A percentile compares a stretch with the other conserved stretches of the same genome.
phyloP scores from a whole-genome alignment of 768 basidiomycete species.

The Serpula lacrymans region DNA sequence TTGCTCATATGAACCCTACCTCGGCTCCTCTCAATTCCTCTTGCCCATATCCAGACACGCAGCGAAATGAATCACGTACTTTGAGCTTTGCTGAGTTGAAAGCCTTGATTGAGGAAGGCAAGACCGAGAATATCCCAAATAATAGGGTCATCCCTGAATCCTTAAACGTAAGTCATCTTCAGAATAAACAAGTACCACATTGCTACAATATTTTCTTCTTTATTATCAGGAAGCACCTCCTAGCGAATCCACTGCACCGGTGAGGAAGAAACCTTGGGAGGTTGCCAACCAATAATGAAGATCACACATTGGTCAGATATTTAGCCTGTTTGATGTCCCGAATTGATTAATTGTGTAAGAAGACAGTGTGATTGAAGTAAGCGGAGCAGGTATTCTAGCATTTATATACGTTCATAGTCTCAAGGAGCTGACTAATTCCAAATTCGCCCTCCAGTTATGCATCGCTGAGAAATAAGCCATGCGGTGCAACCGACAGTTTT shows the following conservation, averaged over 20 bases:
- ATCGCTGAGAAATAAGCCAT: too few relatives aligned
- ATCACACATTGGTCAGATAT: too few relatives aligned
- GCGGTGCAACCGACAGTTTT: too few relatives aligned
- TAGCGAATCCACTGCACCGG: conserved; percentile 48
- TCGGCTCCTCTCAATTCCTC: conserved; percentile 3
- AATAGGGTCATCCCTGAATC: conserved; percentile 69
- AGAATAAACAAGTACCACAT: conserved; percentile 5
- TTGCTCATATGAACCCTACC: conserved; percentile 1
- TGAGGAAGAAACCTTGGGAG: conserved; percentile 74
- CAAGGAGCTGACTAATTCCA: background rate
- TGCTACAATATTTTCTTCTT: conserved; percentile 2
- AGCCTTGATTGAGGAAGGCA: conserved; percentile 66
- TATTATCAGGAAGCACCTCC: conserved; percentile 47
- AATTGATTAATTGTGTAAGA: too few relatives aligned
- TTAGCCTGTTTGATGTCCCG: too few relatives aligned
- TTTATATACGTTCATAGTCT: too few relatives aligned
- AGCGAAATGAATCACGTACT: conserved; percentile 35
- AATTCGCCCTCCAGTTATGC: background rate
- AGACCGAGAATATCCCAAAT: conserved; percentile 71
- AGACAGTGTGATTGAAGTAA: too few relatives aligned
- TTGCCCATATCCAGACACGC: conserved; percentile 6
- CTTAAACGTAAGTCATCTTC: conserved; percentile 50
- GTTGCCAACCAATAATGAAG: too few relatives aligned
- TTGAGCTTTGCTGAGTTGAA: conserved; percentile 69
- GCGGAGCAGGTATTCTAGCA: too few relatives aligned